Percentiles rank a stretch among this genome's conserved stretches.
These are phyloP conservation scores for Fusarium sp. DNA, from an alignment of 2,329 filamentous ascomycete species.

Conservation along the genomic window DNA sequence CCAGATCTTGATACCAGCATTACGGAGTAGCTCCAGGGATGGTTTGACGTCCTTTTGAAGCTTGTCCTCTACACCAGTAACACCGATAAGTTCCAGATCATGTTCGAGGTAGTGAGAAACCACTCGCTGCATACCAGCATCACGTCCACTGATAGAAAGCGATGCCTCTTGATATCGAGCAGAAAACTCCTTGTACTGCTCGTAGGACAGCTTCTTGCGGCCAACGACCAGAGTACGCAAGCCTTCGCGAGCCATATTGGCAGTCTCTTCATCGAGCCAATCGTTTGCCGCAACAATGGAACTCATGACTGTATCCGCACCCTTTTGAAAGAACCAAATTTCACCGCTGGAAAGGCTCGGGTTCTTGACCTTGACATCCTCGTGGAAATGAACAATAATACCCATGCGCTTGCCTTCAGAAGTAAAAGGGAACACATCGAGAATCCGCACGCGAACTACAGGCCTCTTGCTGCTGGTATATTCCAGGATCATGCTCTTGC, in stretches of 20 bases:
- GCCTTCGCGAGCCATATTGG: slow-evolving; percentile 99
- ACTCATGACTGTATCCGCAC: slow-evolving; percentile 98
- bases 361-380: slow-evolving; percentile 65
- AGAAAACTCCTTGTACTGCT: slow-evolving; percentile 87
- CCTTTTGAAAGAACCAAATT: slow-evolving; percentile 99
- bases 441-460: slow-evolving; percentile 87
- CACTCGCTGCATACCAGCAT: slow-evolving; percentile 84
- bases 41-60: slow-evolving; percentile 96
- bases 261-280: slow-evolving; percentile 98
- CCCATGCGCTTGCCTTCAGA: slow-evolving; percentile 99
- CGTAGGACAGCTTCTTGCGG: slow-evolving; percentile 84
- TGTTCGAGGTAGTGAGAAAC: slow-evolving; percentile 86
- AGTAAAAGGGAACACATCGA: slow-evolving; percentile 97
- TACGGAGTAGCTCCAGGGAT: slow-evolving; percentile 92
- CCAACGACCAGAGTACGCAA: slow-evolving; percentile 94
- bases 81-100: slow-evolving; percentile 93
- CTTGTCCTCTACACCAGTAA: slow-evolving; percentile 98
- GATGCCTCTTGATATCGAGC: slow-evolving; percentile 83
- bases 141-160: slow-evolving; percentile 83
- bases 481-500: slow-evolving; percentile 86
- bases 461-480: slow-evolving; percentile 80
- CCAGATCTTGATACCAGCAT: slow-evolving; percentile 99
- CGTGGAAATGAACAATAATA: slow-evolving; percentile 89
- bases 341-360: slow-evolving; percentile 74
- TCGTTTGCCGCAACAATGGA: slow-evolving; percentile 95